Evolutionary conservation across 2,329 filamentous ascomycete genomes (phyloP), one percentile per base, ranked within the genome.

Genomic region (Fusarium sp.): DNA sequence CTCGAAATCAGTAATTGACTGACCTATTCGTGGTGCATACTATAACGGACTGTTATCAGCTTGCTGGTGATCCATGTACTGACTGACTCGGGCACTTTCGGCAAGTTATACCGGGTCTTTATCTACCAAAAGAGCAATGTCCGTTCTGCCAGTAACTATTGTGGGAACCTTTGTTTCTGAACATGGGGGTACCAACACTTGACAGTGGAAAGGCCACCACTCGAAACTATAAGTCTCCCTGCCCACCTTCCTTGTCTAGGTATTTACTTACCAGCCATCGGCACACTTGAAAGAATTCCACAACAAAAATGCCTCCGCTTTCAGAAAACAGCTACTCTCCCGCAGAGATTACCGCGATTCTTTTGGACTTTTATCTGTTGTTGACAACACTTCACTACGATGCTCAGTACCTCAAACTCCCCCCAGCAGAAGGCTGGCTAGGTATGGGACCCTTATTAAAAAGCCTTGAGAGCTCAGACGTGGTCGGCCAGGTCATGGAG

Each of bases 291-390:
- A 24, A 6, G 38, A 24, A 24, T 34, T 24, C 9, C 26, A 24
- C 38, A 15, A 43, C 26, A 52, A 43, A n/a, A 42, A 52, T 52
- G 50, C 8, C 26, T 34, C 38, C 50, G 18, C 50, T 52, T 34
- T 52, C 26, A 43, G 38, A 52, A 24, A 34, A 43, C 2, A 52
- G 38, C 48, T 58, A 58, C 31, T 58, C 46, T 10, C 15, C 34
- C 1, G 18, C 28, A 53, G 55, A 53, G 24, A 39, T 53, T n/a
- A 8, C 18, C 7, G 39, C 20, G 6, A 26, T 53, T 18, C 44
- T 58, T 33, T 10, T 58, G 2, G 33, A 58, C 9, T 58, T 58
- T 17, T 58, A 58, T 24, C 36, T 24, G 10, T 53, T 58, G 24
- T 45, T 58, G 4, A 58, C 36, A 10, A 58, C 39, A 22, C 28